phyloP scores from a whole-genome alignment of 192 early-diverging fungal species.

The Geranomyces michiganensis region DNA sequence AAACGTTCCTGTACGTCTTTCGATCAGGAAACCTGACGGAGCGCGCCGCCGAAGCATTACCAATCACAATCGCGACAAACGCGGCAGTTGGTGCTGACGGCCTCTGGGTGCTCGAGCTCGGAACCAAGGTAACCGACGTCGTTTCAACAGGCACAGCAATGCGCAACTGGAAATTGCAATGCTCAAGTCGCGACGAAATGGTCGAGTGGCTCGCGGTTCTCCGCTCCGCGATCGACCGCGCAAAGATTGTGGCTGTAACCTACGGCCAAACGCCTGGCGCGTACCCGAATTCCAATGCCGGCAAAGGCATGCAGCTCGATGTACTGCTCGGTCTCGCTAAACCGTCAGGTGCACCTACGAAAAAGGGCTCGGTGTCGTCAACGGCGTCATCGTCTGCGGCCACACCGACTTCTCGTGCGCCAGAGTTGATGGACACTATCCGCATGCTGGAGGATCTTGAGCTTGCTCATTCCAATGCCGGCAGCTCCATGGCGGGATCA shows the following conservation, averaged over 20 bases:
- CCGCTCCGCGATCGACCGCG: constrained; percentile 16
- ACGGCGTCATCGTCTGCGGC: background rate
- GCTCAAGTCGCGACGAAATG: constrained; percentile 19
- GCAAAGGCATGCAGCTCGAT: background rate
- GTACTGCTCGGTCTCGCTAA: background rate
- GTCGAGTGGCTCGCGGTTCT: constrained; percentile 20
- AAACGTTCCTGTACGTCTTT: constrained; percentile 14
- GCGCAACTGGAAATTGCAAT: constrained; percentile 9
- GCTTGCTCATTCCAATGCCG: background rate
- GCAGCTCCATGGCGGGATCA: background rate
- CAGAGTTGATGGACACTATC: constrained; percentile 4
- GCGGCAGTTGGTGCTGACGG: constrained; percentile 13
- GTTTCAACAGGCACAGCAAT: background rate
- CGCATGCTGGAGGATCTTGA: constrained; percentile 12
- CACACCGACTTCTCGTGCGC: background rate
- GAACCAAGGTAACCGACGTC: background rate
- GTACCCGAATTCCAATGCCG: background rate
- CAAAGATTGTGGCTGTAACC: background rate
- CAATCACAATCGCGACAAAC: constrained; percentile 10
- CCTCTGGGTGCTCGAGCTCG: constrained; percentile 12
- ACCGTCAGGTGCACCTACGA: background rate
- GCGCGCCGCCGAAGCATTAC: background rate
- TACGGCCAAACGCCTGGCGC: background rate
- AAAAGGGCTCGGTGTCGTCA: background rate
- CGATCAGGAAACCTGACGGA: background rate